These are phyloP conservation scores for Neofusicoccum umdonicola DNA, from an alignment of 2,329 filamentous ascomycete genomes.

Conservation along the genomic window DNA sequence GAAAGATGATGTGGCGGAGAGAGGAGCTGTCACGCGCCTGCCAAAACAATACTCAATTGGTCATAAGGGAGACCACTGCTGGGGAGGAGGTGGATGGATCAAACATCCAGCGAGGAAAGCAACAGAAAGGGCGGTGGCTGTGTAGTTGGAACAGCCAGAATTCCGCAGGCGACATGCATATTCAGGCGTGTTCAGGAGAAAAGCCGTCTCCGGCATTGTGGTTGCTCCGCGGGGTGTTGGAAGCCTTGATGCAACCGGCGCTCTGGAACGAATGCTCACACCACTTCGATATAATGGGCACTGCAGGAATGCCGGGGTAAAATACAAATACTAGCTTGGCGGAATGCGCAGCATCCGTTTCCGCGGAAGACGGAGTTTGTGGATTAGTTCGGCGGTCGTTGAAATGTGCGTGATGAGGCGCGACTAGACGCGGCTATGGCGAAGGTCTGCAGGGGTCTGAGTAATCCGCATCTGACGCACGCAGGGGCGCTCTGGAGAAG, in stretches of 20 bases:
- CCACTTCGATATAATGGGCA: not conserved
- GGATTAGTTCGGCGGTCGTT: not conserved
- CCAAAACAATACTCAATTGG: not conserved
- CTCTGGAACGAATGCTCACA: not conserved
- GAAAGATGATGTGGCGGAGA: constrained; percentile 58
- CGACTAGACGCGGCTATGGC: not conserved
- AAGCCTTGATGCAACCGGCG: not conserved
- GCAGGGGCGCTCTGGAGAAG: not conserved
- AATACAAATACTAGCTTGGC: not conserved
- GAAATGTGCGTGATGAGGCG: not conserved
- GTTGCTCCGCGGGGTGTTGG: not conserved
- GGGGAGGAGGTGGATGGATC: not conserved
- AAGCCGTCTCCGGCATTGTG: not conserved
- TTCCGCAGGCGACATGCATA: not conserved
- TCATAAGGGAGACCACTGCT: not conserved
- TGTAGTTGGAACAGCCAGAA: not conserved
- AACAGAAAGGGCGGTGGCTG: not conserved
- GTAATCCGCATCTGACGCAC: not conserved
- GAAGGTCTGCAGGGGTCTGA: constrained; percentile 1
- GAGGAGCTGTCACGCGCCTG: not conserved
- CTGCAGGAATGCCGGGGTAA: not conserved
- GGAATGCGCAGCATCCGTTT: not conserved
- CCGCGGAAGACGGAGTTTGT: not conserved
- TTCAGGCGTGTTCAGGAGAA: not conserved
- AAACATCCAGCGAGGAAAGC: not conserved